Evolutionary conservation across 139 green algal species (phyloP), one percentile per base, ranked within the genome.

Genomic region (Monoraphidium neglectum): DNA sequence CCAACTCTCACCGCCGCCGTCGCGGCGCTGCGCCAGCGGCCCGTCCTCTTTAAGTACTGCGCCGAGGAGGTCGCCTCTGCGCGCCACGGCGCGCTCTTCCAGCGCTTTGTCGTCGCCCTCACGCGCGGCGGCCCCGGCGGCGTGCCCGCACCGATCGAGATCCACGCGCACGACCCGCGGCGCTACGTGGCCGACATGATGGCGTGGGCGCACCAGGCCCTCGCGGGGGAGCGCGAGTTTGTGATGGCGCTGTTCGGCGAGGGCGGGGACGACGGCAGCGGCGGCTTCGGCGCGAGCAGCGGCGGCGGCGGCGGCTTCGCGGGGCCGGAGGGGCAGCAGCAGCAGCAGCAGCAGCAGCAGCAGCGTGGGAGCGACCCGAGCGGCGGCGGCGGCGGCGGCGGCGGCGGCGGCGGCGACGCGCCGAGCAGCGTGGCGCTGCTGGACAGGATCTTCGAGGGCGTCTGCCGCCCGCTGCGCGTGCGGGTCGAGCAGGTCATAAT

Each of bases 21-120:
- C n/a, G 63, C 68, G 30, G 89, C 93, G 33, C 87, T 99, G 68
- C 72, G 87, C 2, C 84, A 94, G 56, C 84, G 96, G 28, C 94
- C 94, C 0, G 92, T 98, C 67, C 87, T 99, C 68, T 97, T 97
- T 85, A 91, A 90, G 60, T 99, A 99, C 84, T 99, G 95, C 60
- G 90, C 91, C 2, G 96, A 99, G 83, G 96, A 99, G 88, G 92
- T 96, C 51, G 87, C 93, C 2, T 89, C 84, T 24, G 91, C 92
- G 23, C 86, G 96, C 12, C 97, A 99, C 88, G 94, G 92, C 51
- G 92, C 94, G 3, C 79, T 99, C 16, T 99, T 99, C 82, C 89
- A 95, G 85, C 79, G 84, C 59, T 95, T 97, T 74, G 93, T 98
- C 57, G 85, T 85, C 24, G 96, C 96, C 15, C 85, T 99, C 10